A percentile compares a stretch with the other conserved stretches of the same genome.
Evolutionary conservation across 805 yeast species (phyloP).

Genomic region (Metschnikowia lunata): DNA sequence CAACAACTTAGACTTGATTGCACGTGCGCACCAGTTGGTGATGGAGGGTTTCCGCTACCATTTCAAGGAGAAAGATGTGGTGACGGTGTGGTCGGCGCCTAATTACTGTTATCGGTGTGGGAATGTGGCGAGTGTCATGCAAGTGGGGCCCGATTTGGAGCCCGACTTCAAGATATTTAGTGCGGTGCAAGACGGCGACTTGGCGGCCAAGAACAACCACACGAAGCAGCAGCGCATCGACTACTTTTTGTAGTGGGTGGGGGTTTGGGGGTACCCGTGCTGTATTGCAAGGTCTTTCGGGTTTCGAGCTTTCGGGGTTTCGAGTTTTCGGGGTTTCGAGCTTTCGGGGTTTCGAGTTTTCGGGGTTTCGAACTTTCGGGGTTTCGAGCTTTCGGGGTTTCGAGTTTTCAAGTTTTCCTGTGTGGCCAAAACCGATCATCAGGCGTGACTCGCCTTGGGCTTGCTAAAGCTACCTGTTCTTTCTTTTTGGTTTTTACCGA

Average conservation of each 20-base stretch:
- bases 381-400: too few relatives aligned
- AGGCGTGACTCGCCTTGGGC: too few relatives aligned
- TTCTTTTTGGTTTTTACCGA: too few relatives aligned
- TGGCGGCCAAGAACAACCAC: slow-evolving; percentile 35
- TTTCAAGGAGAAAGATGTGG: slow-evolving; percentile 93
- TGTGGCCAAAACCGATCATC: too few relatives aligned
- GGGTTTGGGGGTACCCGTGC: too few relatives aligned
- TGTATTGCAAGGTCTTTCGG: too few relatives aligned
- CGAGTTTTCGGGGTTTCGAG: too few relatives aligned
- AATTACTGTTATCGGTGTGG: slow-evolving; percentile 97
- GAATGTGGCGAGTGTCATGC: slow-evolving; percentile 97
- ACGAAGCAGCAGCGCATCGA: slow-evolving; percentile 43
- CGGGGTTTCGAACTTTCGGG: too few relatives aligned
- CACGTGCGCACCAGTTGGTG: slow-evolving; percentile 95
- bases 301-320: too few relatives aligned
- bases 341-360: too few relatives aligned
- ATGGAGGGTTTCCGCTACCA: slow-evolving; percentile 98
- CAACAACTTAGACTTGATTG: slow-evolving; percentile 80
- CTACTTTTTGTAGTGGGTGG: slow-evolving; percentile 31
- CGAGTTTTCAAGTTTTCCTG: too few relatives aligned
- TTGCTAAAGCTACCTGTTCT: too few relatives aligned
- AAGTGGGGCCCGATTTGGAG: slow-evolving; percentile 77
- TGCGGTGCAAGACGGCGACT: slow-evolving; percentile 85
- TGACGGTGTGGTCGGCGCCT: slow-evolving; percentile 97
- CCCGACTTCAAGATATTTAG: slow-evolving; percentile 92